Base-by-base conservation (phyloP, 1,284 basidiomycete genomes). In the Earliella scabrosa region DNA sequence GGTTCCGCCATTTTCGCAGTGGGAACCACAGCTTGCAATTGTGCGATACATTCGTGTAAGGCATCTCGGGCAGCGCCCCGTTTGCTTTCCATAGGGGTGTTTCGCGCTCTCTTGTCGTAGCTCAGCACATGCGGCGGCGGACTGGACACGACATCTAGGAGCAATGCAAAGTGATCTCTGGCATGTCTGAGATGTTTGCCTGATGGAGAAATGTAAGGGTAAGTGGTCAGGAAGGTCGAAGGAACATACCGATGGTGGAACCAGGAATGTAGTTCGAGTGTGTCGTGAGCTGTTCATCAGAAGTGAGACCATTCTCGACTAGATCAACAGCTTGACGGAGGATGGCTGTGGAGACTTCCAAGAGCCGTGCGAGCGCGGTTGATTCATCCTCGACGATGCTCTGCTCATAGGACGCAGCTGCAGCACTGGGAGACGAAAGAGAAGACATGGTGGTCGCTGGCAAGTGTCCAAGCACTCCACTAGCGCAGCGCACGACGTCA, bases 121-220 rank as follows among this genome's bases (percentile, higher is more conserved):
- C 86, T 87, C 43, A 94, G 69, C 44, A 80, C 69, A 59, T 79
- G 75, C 35, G 88, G 85, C 7, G 77, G 68, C 21, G 77, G 72
- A 10, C 75, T 73, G n/a, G 75, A 66, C 43, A 85, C 71, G 49
- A 78, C 82, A 44, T 87, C 81, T 41, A 85, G 66, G 5, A 93
- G 78, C 29, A 92, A 78, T 45, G 80, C 75, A 68, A 88, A 93
- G 67, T 93, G 91, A 66, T 93, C 91, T 54, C 87, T 80, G 26
- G 89, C 90, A 76, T 93, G 91, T 44, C 91, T 83, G 35, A 93
- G 72, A 68, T 93, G 90, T 73, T 93, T 93, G 46, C 90, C 90
- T 92, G 57, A 18, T 26, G 21, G 35, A 52, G 16, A 16, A 31
- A 46, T 48, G 38, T 45, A 26, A 26, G 52, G 32, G 35, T 10